These are phyloP conservation scores for Lactifluus echinatus DNA, from an alignment of 768 basidiomycete genomes.

Conservation along the genomic window DNA sequence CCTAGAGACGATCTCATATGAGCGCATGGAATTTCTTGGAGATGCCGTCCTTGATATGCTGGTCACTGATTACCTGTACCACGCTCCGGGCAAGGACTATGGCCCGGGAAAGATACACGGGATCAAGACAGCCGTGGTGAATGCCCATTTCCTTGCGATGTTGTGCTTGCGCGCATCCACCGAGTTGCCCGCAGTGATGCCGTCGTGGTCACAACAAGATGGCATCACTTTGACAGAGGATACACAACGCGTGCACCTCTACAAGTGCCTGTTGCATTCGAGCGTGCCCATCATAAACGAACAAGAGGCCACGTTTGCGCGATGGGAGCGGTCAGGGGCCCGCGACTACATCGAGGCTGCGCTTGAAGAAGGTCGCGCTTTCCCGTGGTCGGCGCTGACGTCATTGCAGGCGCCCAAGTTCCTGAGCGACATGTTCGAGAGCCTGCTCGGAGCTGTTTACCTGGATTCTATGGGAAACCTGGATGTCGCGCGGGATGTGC, in stretches of 20 bases:
- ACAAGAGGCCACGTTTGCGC: conserved; percentile 43
- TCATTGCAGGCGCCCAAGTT: conserved; percentile 73
- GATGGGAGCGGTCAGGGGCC: conserved; percentile 36
- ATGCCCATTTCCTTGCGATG: conserved; percentile 63
- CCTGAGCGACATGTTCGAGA: conserved; percentile 73
- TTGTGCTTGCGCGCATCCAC: conserved; percentile 46
- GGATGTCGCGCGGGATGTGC: conserved; percentile 38
- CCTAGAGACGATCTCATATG: conserved; percentile 54
- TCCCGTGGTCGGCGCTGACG: conserved; percentile 69
- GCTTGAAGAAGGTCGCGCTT: conserved; percentile 36
- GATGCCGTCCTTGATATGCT: conserved; percentile 72
- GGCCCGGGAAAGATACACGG: conserved; percentile 60
- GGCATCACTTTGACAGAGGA: conserved; percentile 31
- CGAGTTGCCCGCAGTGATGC: conserved; percentile 42
- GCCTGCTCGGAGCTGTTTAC: conserved; percentile 63
- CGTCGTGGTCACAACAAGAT: conserved; percentile 27
- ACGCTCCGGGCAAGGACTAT: conserved; percentile 54
- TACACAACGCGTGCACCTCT: conserved; percentile 44
- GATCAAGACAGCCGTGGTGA: conserved; percentile 62
- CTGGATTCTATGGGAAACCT: conserved; percentile 56
- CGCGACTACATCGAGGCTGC: conserved; percentile 42
- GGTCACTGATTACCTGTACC: conserved; percentile 60
- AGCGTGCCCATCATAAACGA: conserved; percentile 56
- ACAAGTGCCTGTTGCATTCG: conserved; percentile 68
- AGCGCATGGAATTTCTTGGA: conserved; percentile 72